phyloP scores from a whole-genome alignment of 345 rosid species.

The Eucalyptus shirleyi region DNA sequence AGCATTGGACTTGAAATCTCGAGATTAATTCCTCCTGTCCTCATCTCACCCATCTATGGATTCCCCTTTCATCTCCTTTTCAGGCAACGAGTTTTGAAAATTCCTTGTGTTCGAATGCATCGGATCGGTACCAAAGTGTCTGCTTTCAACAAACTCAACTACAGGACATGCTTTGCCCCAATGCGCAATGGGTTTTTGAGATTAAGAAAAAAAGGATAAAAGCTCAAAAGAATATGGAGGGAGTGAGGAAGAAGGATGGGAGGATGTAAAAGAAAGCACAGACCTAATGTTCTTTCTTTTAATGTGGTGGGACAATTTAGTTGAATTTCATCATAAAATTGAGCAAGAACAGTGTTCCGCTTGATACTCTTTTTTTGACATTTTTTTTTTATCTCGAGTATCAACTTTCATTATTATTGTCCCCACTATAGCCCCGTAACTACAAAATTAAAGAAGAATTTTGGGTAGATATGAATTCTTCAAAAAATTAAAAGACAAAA shows the following conservation, averaged over 20 bases:
- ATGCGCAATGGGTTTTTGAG: neutral
- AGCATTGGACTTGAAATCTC: neutral
- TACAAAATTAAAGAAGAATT: neutral
- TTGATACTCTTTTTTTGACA: neutral
- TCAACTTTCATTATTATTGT: neutral
- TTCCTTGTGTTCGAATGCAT: neutral
- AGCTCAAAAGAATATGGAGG: neutral
- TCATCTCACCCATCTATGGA: neutral
- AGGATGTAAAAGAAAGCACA: neutral
- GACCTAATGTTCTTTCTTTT: neutral
- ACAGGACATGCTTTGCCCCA: neutral
- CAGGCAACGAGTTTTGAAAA: neutral
- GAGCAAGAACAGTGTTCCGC: neutral
- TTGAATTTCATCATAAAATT: neutral
- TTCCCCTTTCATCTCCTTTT: neutral
- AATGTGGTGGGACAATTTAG: neutral
- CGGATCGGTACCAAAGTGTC: neutral
- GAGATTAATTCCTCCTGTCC: neutral
- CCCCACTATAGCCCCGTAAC: neutral
- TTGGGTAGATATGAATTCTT: neutral
- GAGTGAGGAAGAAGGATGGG: neutral
- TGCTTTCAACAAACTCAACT: neutral
- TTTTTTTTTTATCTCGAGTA: neutral
- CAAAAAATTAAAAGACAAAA: no score
- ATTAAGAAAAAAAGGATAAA: neutral